Evolutionary conservation across 192 early-diverging fungal species (phyloP).

Genomic region (Podochytrium sp.): DNA sequence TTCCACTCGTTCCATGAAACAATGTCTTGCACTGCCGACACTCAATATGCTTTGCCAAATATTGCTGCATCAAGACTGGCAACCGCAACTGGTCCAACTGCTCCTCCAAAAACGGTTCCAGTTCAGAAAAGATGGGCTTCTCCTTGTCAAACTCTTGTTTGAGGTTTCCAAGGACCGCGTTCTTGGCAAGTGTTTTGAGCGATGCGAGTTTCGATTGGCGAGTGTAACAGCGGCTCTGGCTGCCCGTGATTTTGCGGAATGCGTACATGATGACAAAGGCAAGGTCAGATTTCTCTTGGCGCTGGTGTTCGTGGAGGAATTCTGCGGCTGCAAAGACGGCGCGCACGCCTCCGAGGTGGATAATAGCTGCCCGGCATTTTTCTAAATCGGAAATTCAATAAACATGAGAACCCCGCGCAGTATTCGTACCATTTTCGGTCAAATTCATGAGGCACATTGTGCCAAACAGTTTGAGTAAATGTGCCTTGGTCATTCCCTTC

Average conservation of each 20-base stretch:
- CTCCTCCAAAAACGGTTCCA: not conserved
- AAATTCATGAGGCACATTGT: constrained; percentile 44
- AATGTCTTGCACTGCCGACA: constrained; percentile 7
- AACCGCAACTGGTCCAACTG: not conserved
- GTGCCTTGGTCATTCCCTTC: constrained; percentile 22
- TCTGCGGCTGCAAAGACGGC: constrained; percentile 36
- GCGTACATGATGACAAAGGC: constrained; percentile 24
- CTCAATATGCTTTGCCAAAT: not conserved
- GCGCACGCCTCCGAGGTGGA: constrained; percentile 34
- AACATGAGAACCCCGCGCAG: too few species aligned
- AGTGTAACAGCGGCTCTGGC: not conserved
- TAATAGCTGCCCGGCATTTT: constrained; percentile 38
- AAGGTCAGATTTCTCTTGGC: constrained; percentile 1
- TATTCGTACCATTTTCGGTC: constrained; percentile 42
- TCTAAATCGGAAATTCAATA: not conserved
- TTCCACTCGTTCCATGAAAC: not conserved
- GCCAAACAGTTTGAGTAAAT: constrained; percentile 48
- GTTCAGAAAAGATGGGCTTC: constrained; percentile 1
- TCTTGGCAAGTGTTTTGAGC: not conserved
- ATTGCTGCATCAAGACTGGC: not conserved
- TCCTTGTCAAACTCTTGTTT: not conserved
- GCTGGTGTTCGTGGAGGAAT: not conserved
- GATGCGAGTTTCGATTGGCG: not conserved
- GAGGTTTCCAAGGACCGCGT: not conserved
- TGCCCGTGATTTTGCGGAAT: constrained; percentile 15